Conservation (phyloP, 768 basidiomycete species). For the Rhodotorula babjevae region DNA sequence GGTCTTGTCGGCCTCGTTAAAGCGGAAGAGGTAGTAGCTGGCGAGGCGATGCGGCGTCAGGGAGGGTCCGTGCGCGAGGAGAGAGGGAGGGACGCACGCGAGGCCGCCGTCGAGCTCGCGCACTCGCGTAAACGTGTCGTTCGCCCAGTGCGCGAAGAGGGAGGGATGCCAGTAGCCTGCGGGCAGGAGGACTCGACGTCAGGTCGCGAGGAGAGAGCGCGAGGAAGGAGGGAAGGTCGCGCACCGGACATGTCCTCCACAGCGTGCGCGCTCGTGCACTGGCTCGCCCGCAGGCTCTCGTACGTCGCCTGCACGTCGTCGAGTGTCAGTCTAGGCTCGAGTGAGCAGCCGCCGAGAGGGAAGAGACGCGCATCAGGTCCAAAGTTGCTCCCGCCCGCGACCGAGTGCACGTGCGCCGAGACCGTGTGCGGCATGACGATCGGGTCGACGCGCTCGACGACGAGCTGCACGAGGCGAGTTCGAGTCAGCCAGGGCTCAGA, state of each 20-base stretch:
- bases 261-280: slow-evolving; percentile 48
- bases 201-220: no score
- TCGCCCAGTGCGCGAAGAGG: slow-evolving; percentile 11
- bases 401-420: slow-evolving; percentile 44
- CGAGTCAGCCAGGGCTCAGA: no score
- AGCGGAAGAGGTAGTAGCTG: slow-evolving; percentile 47
- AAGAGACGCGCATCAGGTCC: background rate
- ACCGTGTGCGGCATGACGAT: slow-evolving; percentile 38
- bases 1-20: slow-evolving; percentile 43
- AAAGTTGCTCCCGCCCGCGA: slow-evolving; percentile 49
- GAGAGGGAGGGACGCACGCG: slow-evolving; percentile 10
- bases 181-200: slow-evolving; percentile 8
- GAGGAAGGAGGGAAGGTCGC: background rate
- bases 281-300: slow-evolving; percentile 40
- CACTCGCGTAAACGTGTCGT: slow-evolving; percentile 11
- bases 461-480: slow-evolving; percentile 7
- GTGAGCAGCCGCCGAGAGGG: fast-evolving
- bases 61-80: background rate
- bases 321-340: background rate
- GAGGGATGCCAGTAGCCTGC: slow-evolving; percentile 36
- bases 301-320: slow-evolving; percentile 42
- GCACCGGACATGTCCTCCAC: slow-evolving; percentile 44
- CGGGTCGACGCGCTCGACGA: slow-evolving; percentile 38
- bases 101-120: slow-evolving; percentile 39
- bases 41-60: background rate